A percentile compares a stretch with the other conserved stretches of the same genome.
phyloP scores from a whole-genome alignment of 148 eudicot species.

The Rhododendron henanense region DNA sequence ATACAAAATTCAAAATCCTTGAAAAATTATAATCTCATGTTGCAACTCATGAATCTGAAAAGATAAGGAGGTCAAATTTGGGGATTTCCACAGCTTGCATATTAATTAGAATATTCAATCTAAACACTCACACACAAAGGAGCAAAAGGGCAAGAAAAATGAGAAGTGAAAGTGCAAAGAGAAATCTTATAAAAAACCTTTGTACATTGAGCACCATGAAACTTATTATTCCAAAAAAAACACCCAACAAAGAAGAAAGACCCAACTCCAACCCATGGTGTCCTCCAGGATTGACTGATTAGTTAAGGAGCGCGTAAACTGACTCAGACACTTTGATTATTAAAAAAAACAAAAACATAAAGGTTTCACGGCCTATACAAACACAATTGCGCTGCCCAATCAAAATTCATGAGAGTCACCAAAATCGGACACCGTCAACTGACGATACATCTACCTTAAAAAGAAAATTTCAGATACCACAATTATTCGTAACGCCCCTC shows the following conservation, averaged over 20 bases:
- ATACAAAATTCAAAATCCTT: neutral
- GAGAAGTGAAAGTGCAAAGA: neutral
- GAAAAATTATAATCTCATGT: neutral
- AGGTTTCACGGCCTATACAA: neutral
- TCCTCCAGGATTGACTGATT: too few relatives aligned
- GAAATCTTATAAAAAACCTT: neutral
- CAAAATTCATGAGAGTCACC: neutral
- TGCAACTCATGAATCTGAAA: neutral
- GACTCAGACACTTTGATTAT: rapidly evolving
- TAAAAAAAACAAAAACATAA: neutral
- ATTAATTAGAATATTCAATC: neutral
- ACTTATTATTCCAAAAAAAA: neutral
- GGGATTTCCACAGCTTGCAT: neutral
- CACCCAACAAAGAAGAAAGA: neutral
- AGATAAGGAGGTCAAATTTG: neutral
- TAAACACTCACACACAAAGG: neutral
- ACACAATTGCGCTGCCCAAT: neutral
- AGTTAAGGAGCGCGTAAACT: neutral
- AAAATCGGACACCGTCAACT: neutral
- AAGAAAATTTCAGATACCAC: neutral
- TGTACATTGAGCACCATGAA: neutral
- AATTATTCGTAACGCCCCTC: neutral
- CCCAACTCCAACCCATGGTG: neutral
- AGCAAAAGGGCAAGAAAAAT: neutral
- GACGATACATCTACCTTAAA: neutral